phyloP scores from a whole-genome alignment of 768 basidiomycete genomes.

The Trametes cingulata region DNA sequence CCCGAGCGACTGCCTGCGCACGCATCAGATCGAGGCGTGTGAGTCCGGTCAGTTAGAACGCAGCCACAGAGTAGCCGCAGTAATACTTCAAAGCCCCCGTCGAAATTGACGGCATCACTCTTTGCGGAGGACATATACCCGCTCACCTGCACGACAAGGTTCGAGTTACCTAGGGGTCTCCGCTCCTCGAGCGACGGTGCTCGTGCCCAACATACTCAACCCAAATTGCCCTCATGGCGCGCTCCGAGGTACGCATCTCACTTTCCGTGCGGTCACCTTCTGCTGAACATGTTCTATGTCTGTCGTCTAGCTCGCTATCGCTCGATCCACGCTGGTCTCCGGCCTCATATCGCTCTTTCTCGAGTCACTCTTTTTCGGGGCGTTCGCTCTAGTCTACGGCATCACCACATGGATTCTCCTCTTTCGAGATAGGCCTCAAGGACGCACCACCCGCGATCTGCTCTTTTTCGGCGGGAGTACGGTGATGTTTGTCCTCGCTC shows the following conservation, averaged over 20 bases:
- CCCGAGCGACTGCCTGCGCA: background rate
- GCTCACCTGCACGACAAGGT: background rate
- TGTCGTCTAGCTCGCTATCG: background rate
- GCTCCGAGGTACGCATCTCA: background rate
- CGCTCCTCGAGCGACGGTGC: background rate
- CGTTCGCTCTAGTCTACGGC: slow-evolving; percentile 1
- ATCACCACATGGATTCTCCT: slow-evolving; percentile 9
- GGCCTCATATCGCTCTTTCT: slow-evolving; percentile 1
- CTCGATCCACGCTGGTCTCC: slow-evolving; percentile 1
- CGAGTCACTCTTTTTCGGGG: slow-evolving; percentile 9
- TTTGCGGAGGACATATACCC: background rate
- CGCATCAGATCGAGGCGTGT: background rate
- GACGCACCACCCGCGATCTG: background rate
- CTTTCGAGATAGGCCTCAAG: background rate
- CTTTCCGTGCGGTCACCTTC: background rate
- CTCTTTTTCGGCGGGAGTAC: slow-evolving; percentile 4
- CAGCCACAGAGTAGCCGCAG: background rate
- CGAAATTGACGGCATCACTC: background rate
- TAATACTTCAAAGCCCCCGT: background rate
- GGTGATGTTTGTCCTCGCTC: slow-evolving; percentile 7
- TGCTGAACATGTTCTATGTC: background rate
- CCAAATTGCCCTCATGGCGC: background rate
- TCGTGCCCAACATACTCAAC: background rate
- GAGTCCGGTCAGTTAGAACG: background rate
- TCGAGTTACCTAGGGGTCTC: background rate